Evolutionary conservation across 768 basidiomycete genomes (phyloP).

Genomic region (Tulasnella sp.): DNA sequence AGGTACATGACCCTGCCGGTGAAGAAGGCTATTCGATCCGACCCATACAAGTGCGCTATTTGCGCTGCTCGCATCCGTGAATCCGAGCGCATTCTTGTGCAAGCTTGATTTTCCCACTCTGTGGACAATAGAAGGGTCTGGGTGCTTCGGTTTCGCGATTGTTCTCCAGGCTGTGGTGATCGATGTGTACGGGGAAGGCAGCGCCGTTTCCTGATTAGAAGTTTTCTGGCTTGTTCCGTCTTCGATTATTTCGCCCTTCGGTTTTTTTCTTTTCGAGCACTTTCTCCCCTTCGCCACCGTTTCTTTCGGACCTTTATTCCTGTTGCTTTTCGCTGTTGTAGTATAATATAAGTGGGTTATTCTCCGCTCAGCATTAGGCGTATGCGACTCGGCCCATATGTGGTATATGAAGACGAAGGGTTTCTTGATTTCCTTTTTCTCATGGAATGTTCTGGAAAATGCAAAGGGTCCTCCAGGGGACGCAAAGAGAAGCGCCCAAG

Average conservation of each 20-base stretch:
- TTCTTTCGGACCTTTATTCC: not conserved
- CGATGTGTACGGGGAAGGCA: constrained; percentile 4
- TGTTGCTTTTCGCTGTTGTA: not conserved
- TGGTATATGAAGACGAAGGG: not conserved
- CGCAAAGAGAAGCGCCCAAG: not conserved
- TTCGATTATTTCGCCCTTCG: not conserved
- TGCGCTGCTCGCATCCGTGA: constrained; percentile 17
- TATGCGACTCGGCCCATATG: not conserved
- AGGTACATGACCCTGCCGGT: constrained; percentile 24
- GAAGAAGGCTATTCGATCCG: constrained; percentile 25
- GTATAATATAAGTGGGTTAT: constrained; percentile 14
- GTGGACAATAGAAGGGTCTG: not conserved
- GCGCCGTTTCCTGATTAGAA: not conserved
- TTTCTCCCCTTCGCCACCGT: not conserved
- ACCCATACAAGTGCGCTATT: constrained; percentile 16
- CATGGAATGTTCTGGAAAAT: constrained; percentile 5
- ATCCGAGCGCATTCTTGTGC: constrained; percentile 20
- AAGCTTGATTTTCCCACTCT: not conserved
- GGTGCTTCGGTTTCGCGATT: not conserved
- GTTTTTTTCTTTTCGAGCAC: not conserved
- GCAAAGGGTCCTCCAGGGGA: not conserved
- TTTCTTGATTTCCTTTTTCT: not conserved
- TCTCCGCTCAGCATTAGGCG: constrained; percentile 14
- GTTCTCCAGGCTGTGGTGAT: not conserved
- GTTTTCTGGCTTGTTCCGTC: not conserved